Evolutionary conservation across 805 yeast genomes (phyloP).

Genomic region (Ogataea kodamae): DNA sequence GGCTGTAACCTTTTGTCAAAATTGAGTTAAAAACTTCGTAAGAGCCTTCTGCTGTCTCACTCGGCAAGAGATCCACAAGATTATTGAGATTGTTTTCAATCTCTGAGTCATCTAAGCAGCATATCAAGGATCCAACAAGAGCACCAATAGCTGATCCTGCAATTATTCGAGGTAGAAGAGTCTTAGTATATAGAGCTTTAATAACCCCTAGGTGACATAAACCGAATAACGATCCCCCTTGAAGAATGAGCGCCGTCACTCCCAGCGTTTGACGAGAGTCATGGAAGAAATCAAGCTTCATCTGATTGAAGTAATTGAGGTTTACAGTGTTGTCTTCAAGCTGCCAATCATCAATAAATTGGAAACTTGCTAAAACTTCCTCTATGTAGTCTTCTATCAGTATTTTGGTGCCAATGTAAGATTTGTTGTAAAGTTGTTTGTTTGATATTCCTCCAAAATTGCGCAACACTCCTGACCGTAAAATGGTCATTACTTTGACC

Average conservation of each 20-base stretch:
- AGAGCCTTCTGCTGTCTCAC: slow-evolving; percentile 30
- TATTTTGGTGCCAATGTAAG: slow-evolving; percentile 84
- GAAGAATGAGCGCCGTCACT: slow-evolving; percentile 82
- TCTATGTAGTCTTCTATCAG: slow-evolving; percentile 82
- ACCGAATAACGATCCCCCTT: slow-evolving; percentile 95
- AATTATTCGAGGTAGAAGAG: slow-evolving; percentile 76
- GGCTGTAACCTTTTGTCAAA: slow-evolving; percentile 76
- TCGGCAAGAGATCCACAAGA: slow-evolving; percentile 45
- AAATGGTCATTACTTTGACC: slow-evolving; percentile 54
- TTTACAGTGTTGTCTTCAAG: slow-evolving; percentile 26
- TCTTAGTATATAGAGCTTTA: slow-evolving; percentile 70
- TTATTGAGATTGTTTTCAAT: slow-evolving; percentile 42
- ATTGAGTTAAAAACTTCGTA: slow-evolving; percentile 75
- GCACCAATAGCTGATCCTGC: slow-evolving; percentile 96
- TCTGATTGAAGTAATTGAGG: slow-evolving; percentile 48
- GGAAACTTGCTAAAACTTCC: slow-evolving; percentile 69
- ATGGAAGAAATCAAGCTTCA: slow-evolving; percentile 71
- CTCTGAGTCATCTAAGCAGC: slow-evolving; percentile 68
- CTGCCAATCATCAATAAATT: slow-evolving; percentile 48
- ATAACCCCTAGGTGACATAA: slow-evolving; percentile 92
- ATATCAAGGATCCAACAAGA: slow-evolving; percentile 80
- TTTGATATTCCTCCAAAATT: slow-evolving; percentile 91
- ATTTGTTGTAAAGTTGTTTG: slow-evolving; percentile 70
- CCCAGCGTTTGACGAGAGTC: slow-evolving; percentile 88
- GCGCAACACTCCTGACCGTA: slow-evolving; percentile 79